A percentile compares a stretch with the other conserved stretches of the same genome.
Evolutionary conservation across 352 stramenopile species (phyloP).

Genomic region (Phytophthora cactorum): DNA sequence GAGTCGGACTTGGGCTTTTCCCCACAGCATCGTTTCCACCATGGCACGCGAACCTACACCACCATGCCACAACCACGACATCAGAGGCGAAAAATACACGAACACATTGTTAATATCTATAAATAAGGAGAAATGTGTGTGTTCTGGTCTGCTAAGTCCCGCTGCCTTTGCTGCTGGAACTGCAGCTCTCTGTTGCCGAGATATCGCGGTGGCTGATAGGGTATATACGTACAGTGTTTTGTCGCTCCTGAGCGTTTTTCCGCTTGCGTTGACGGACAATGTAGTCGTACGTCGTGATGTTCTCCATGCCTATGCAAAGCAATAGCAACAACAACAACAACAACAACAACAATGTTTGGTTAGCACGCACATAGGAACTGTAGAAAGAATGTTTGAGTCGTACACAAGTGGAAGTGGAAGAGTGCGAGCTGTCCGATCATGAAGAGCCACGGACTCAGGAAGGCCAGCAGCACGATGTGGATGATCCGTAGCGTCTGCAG

Average conservation of each 20-base stretch:
- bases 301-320: conserved; percentile 59
- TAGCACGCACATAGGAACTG: neutral
- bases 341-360: neutral
- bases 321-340: conserved; percentile 2
- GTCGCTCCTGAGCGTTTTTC: conserved; percentile 64
- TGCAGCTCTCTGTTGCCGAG: conserved; percentile 23
- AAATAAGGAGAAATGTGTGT: conserved; percentile 15
- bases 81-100: conserved; percentile 9
- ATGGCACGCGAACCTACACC: conserved; percentile 32
- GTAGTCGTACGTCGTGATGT: conserved; percentile 90
- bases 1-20: conserved; percentile 18
- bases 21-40: conserved; percentile 41
- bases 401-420: conserved; percentile 89
- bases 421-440: conserved; percentile 80
- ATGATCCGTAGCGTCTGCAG: conserved; percentile 65
- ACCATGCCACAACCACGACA: conserved; percentile 6
- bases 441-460: conserved; percentile 77
- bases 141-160: conserved; percentile 20
- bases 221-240: conserved; percentile 79
- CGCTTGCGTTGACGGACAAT: conserved; percentile 86
- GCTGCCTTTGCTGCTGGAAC: conserved; percentile 19
- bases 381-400: conserved; percentile 7
- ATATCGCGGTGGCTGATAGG: conserved; percentile 38
- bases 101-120: conserved; percentile 27
- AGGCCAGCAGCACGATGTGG: conserved; percentile 66